phyloP scores from a whole-genome alignment of 768 basidiomycete genomes.

The Termitomyces sp. region DNA sequence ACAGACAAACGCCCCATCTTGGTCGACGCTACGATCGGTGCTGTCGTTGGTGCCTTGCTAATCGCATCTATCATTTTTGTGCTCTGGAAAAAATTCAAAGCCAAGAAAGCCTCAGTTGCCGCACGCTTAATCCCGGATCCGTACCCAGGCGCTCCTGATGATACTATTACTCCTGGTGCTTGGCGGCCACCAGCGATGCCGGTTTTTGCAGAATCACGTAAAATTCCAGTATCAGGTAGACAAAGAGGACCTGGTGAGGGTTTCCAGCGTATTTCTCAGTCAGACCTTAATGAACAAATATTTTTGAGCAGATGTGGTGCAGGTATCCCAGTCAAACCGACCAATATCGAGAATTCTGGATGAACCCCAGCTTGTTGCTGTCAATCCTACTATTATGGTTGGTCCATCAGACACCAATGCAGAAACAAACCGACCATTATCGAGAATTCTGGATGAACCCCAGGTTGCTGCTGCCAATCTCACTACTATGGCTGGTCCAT shows the following conservation, averaged over 20 bases:
- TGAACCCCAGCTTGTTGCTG: neutral
- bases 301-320: neutral
- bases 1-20: neutral
- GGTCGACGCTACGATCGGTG: neutral
- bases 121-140: neutral
- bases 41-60: neutral
- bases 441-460: neutral
- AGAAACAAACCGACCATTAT: neutral
- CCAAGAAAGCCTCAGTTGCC: neutral
- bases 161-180: neutral
- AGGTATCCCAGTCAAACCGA: neutral
- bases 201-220: neutral
- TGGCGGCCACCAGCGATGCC: neutral
- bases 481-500: neutral
- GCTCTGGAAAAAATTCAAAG: neutral
- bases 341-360: neutral
- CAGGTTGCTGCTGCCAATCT: neutral
- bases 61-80: neutral
- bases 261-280: neutral
- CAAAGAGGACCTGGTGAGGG: neutral
- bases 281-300: neutral
- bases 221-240: neutral
- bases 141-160: neutral
- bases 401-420: neutral
- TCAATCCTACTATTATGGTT: neutral